phyloP scores from a whole-genome alignment of 2,329 filamentous ascomycete species.

The Gliomastix tumulicola region DNA sequence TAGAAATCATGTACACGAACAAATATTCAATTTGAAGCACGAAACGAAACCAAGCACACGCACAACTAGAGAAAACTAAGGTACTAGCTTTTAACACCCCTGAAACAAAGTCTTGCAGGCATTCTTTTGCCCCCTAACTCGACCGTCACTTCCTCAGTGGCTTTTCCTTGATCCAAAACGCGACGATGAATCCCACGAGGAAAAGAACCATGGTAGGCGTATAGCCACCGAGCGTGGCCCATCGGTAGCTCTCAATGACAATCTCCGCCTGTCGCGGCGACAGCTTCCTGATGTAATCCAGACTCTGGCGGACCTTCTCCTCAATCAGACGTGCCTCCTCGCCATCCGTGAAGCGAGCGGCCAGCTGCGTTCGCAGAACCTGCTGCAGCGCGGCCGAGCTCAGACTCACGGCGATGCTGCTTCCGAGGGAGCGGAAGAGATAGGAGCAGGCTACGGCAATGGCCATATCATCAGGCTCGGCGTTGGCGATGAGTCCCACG shows the following conservation, averaged over 20 bases:
- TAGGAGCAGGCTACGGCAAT: slow-evolving; percentile 75
- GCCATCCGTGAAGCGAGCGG: slow-evolving; percentile 43
- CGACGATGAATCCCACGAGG: slow-evolving; percentile 26
- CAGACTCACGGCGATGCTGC: slow-evolving; percentile 68
- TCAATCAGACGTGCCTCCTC: slow-evolving; percentile 60
- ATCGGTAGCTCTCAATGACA: slow-evolving; percentile 61
- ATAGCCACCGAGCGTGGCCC: slow-evolving; percentile 32
- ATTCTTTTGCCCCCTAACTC: background rate
- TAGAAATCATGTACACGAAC: too few relatives aligned
- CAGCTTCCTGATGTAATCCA: slow-evolving; percentile 61
- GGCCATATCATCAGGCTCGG: slow-evolving; percentile 59
- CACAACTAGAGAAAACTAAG: too few relatives aligned
- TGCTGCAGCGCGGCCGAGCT: slow-evolving; percentile 67
- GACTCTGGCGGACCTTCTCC: slow-evolving; percentile 59
- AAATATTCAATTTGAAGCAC: too few relatives aligned
- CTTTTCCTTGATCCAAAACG: slow-evolving; percentile 51
- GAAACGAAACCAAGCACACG: too few relatives aligned
- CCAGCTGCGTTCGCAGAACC: slow-evolving; percentile 51
- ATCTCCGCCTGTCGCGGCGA: slow-evolving; percentile 50
- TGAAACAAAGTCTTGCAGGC: too few relatives aligned
- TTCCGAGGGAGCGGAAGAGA: slow-evolving; percentile 71
- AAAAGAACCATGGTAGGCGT: slow-evolving; percentile 27
- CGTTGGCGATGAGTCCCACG: slow-evolving; percentile 66
- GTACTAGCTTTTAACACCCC: too few relatives aligned
- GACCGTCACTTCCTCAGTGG: slow-evolving; percentile 38